phyloP scores from a whole-genome alignment of 176 grass and related monocot genomes.

The Lolium perenne region DNA sequence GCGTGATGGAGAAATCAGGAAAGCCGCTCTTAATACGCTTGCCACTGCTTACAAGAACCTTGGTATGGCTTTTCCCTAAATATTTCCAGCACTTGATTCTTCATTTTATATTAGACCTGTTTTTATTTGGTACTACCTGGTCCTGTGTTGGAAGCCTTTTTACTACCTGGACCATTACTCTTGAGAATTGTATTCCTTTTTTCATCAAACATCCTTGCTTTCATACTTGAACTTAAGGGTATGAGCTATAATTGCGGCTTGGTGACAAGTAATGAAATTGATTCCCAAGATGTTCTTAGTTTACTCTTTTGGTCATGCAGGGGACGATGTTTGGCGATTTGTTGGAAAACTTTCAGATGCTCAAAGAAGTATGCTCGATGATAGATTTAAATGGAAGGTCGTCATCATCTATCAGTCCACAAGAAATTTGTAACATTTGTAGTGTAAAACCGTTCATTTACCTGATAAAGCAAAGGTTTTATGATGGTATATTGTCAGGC shows the following conservation, averaged over 20 bases:
- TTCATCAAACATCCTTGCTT: neutral
- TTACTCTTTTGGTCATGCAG: conserved; percentile 50
- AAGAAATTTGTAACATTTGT: neutral
- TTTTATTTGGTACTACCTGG: neutral
- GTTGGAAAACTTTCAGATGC: conserved; percentile 99
- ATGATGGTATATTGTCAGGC: conserved; percentile 58
- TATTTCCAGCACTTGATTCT: conserved; percentile 1
- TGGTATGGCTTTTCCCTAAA: conserved; percentile 44
- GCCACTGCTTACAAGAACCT: conserved; percentile 97
- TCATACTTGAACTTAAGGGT: neutral
- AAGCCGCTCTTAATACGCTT: conserved; percentile 96
- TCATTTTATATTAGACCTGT: neutral
- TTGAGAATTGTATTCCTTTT: neutral
- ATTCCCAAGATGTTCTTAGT: conserved; percentile 32
- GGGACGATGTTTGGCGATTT: conserved; percentile 96
- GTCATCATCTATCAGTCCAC: conserved; percentile 43
- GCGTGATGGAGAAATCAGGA: conserved; percentile 95
- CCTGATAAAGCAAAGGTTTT: neutral
- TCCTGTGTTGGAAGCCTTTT: neutral
- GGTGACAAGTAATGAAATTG: conserved; percentile 7
- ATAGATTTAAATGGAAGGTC: conserved; percentile 99
- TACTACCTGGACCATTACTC: neutral
- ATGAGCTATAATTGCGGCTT: neutral
- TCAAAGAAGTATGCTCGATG: conserved; percentile 99
- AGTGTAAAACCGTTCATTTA: neutral